Evolutionary conservation across 345 rosid species (phyloP).

Genomic region (Citrus sp.): DNA sequence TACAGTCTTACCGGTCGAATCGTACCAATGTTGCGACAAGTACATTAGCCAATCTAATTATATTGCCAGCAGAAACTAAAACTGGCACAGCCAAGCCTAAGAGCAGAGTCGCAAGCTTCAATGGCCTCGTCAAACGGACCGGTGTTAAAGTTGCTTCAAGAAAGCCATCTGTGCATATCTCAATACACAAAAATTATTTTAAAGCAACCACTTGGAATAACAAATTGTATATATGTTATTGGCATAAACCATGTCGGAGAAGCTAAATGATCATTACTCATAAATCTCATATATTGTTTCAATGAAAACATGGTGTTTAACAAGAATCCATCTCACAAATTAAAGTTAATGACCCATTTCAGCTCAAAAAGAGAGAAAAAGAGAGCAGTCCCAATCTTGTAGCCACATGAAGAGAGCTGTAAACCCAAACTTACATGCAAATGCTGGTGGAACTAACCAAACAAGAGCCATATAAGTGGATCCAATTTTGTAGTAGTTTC

Average conservation of each 20-base stretch:
- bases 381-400: background rate
- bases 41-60: conserved; percentile 52
- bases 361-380: too few species aligned
- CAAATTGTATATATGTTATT: background rate
- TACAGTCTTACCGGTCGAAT: conserved; percentile 59
- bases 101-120: conserved; percentile 83
- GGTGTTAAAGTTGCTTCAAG: conserved; percentile 94
- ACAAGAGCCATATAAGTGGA: conserved; percentile 79
- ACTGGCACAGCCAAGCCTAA: conserved; percentile 69
- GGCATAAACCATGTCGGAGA: background rate
- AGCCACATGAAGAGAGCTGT: conserved; percentile 4
- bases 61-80: conserved; percentile 63
- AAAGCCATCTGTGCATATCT: conserved; percentile 74
- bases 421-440: conserved; percentile 72
- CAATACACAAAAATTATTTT: conserved; percentile 14
- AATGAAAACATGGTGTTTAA: conserved; percentile 1
- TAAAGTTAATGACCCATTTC: background rate
- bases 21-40: conserved; percentile 64
- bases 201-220: conserved; percentile 1
- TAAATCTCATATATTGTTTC: conserved; percentile 3
- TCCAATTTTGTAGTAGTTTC: conserved; percentile 73
- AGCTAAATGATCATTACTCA: conserved; percentile 6
- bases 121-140: conserved; percentile 75
- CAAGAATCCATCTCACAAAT: background rate
- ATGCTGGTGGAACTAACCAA: conserved; percentile 94